Conservation (phyloP, 805 yeast species). For the Henningerozyma blattae region DNA sequence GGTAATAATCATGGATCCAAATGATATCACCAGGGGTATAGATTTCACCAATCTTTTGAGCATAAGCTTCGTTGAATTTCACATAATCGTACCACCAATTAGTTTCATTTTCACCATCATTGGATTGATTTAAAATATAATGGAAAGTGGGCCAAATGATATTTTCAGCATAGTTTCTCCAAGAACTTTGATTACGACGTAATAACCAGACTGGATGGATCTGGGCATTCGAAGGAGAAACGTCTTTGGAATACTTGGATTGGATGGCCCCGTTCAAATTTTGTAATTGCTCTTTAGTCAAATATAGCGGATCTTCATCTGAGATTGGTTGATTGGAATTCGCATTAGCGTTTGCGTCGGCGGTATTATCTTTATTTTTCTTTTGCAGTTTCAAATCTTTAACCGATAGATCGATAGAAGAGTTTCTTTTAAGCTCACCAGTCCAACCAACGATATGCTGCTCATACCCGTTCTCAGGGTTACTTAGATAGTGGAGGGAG, state of each 20-base stretch:
- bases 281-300: slow-evolving; percentile 42
- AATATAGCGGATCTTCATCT: slow-evolving; percentile 50
- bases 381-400: too few species aligned
- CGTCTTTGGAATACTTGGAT: slow-evolving; percentile 36
- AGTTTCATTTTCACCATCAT: slow-evolving; percentile 48
- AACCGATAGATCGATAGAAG: not conserved
- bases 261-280: slow-evolving; percentile 17
- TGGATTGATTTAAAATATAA: slow-evolving; percentile 70
- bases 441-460: slow-evolving; percentile 90
- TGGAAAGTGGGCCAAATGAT: slow-evolving; percentile 92
- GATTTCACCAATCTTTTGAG: slow-evolving; percentile 57
- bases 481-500: slow-evolving; percentile 47
- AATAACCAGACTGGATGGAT: slow-evolving; percentile 85
- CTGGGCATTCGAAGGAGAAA: slow-evolving; percentile 15
- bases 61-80: slow-evolving; percentile 80
- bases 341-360: slow-evolving; percentile 1
- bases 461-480: slow-evolving; percentile 68
- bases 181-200: slow-evolving; percentile 63
- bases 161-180: slow-evolving; percentile 86
- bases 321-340: slow-evolving; percentile 21
- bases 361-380: not conserved
- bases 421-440: slow-evolving; percentile 50
- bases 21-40: slow-evolving; percentile 84
- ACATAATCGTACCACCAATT: slow-evolving; percentile 86
- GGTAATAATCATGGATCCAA: slow-evolving; percentile 87